Percentiles rank a stretch among this genome's conserved stretches.
These are phyloP conservation scores for Cladosporium sp. DNA, from an alignment of 2,329 filamentous ascomycete genomes.

Conservation along the genomic window DNA sequence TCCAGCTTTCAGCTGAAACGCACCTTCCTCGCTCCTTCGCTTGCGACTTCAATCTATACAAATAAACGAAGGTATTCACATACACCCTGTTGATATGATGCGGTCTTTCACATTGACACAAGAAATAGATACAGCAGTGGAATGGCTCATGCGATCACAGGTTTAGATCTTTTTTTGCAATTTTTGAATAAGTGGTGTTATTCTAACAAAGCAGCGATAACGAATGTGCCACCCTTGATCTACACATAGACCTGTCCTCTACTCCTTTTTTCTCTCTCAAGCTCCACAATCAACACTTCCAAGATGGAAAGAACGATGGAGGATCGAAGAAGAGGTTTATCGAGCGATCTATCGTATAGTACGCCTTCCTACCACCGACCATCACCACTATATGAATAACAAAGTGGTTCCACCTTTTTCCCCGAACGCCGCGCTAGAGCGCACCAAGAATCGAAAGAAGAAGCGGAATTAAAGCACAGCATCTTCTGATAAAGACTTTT, in stretches of 20 bases:
- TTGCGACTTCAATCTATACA: not conserved
- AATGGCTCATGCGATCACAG: no score
- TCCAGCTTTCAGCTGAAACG: not conserved
- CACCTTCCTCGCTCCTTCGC: not conserved
- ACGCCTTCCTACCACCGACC: not conserved
- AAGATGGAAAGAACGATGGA: not conserved
- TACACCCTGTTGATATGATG: not conserved
- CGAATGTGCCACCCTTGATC: not conserved
- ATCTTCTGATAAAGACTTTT: conserved; percentile 7
- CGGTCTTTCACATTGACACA: no score
- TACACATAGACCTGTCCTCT: not conserved
- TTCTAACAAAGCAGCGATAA: not conserved
- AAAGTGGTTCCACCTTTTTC: not conserved
- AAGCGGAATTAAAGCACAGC: not conserved
- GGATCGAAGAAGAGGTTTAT: not conserved
- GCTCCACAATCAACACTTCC: not conserved
- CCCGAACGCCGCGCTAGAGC: conserved; percentile 18
- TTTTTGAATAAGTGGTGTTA: no score
- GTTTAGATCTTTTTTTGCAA: not conserved
- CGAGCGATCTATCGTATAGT: not conserved
- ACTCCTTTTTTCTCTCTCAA: not conserved
- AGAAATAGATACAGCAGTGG: no score
- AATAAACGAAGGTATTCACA: not conserved
- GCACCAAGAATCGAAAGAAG: conserved; percentile 9
- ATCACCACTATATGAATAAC: not conserved